Percentiles rank a stretch among this genome's conserved stretches.
These are phyloP conservation scores for Dalbergia cochinchinensis DNA, from an alignment of 306 rosid genomes.

Conservation along the genomic window DNA sequence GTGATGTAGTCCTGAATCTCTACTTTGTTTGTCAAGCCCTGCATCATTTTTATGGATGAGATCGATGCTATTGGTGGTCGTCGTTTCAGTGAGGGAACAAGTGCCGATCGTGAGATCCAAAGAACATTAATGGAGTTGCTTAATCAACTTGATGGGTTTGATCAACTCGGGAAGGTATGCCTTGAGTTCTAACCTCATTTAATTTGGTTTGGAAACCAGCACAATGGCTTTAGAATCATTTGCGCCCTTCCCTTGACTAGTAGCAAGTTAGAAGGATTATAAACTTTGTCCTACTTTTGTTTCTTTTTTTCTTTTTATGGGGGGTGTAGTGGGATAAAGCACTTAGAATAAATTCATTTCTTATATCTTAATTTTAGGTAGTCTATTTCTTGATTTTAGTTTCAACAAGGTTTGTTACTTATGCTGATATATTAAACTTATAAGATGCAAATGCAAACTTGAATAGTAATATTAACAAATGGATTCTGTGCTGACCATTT, in stretches of 20 bases:
- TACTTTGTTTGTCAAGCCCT: slow-evolving; percentile 67
- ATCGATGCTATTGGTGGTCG: slow-evolving; percentile 99
- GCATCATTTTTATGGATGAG: slow-evolving; percentile 99
- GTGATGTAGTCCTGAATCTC: slow-evolving; percentile 33
- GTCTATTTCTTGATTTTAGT: too few relatives aligned
- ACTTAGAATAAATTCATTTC: too few relatives aligned
- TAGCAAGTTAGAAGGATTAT: slow-evolving; percentile 9
- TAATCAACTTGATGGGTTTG: slow-evolving; percentile 98
- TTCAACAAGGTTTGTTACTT: too few relatives aligned
- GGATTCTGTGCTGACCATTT: too few relatives aligned
- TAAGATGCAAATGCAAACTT: too few relatives aligned
- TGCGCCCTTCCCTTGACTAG: neutral
- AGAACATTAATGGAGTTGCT: slow-evolving; percentile 96
- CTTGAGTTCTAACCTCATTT: slow-evolving; percentile 3
- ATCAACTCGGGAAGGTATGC: slow-evolving; percentile 92
- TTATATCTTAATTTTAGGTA: too few relatives aligned
- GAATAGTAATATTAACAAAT: too few relatives aligned
- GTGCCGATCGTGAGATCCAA: slow-evolving; percentile 98
- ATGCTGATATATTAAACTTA: too few relatives aligned
- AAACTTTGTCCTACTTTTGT: neutral
- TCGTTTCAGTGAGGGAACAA: slow-evolving; percentile 96
- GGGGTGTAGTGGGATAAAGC: neutral
- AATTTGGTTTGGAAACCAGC: neutral
- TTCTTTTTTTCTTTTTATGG: neutral
- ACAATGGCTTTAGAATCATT: neutral